Conservation (phyloP, 176 grass and related monocot genomes). For the Oryza brachyantha region DNA sequence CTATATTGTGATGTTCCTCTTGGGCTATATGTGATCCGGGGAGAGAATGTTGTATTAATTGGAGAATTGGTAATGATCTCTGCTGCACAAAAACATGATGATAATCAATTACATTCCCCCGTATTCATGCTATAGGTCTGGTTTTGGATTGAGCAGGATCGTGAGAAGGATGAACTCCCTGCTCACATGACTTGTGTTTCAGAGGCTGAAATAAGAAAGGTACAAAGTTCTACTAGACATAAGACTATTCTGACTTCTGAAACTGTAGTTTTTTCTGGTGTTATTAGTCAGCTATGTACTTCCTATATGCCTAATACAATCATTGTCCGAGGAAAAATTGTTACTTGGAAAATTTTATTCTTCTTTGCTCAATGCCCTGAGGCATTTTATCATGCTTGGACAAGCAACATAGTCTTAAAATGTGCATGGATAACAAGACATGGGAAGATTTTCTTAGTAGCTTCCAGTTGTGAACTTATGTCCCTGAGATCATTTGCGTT, state of each 20-base stretch:
- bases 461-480: not conserved
- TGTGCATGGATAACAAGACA: not conserved
- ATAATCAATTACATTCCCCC: conserved; percentile 1
- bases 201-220: conserved; percentile 88
- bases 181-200: conserved; percentile 83
- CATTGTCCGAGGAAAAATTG: not conserved
- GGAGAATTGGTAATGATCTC: conserved; percentile 83
- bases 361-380: not conserved
- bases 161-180: conserved; percentile 89
- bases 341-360: conserved; percentile 2
- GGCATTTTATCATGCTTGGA: not conserved
- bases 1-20: conserved; percentile 88
- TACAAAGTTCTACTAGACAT: conserved; percentile 22
- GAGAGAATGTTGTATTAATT: conserved; percentile 97
- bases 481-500: not conserved
- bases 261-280: not conserved
- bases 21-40: conserved; percentile 92
- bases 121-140: conserved; percentile 36
- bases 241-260: conserved; percentile 4
- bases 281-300: not conserved
- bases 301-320: not conserved
- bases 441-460: not conserved
- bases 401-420: not conserved
- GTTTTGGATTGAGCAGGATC: conserved; percentile 61
- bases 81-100: conserved; percentile 25